These are phyloP conservation scores for Colletotrichum sp. DNA, from an alignment of 2,329 filamentous ascomycete genomes.

Conservation along the genomic window DNA sequence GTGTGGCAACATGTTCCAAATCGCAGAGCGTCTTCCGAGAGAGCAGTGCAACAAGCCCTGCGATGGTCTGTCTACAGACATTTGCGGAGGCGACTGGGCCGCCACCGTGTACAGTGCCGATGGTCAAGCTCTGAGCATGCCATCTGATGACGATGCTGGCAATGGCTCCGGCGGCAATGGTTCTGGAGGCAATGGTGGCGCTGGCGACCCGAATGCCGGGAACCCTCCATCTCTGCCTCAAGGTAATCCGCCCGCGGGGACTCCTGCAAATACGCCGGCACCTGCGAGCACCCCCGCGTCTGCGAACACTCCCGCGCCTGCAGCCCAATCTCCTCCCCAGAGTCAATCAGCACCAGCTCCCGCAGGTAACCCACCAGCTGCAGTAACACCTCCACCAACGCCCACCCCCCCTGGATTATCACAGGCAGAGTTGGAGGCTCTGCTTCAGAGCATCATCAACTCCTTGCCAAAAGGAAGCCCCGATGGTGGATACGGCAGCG, in stretches of 20 bases:
- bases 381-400: not conserved
- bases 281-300: not conserved
- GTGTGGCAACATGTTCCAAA: slow-evolving; percentile 41
- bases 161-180: not conserved
- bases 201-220: not conserved
- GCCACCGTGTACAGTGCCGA: slow-evolving; percentile 21
- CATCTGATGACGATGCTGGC: not conserved
- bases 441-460: slow-evolving; percentile 16
- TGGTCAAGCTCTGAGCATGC: slow-evolving; percentile 6
- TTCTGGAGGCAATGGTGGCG: not conserved
- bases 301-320: not conserved
- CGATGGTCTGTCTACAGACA: slow-evolving; percentile 11
- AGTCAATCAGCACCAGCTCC: not conserved
- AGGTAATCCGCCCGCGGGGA: not conserved
- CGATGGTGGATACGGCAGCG: not conserved
- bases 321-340: not conserved
- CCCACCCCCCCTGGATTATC: not conserved
- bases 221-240: not conserved
- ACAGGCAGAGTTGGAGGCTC: not conserved
- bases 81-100: slow-evolving; percentile 22
- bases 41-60: slow-evolving; percentile 12
- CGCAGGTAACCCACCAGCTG: not conserved
- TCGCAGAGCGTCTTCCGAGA: slow-evolving; percentile 12
- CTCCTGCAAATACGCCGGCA: not conserved
- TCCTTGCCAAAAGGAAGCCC: slow-evolving; percentile 1